phyloP scores from a whole-genome alignment of 2,329 filamentous ascomycete species.

The Hypomyces perniciosus region DNA sequence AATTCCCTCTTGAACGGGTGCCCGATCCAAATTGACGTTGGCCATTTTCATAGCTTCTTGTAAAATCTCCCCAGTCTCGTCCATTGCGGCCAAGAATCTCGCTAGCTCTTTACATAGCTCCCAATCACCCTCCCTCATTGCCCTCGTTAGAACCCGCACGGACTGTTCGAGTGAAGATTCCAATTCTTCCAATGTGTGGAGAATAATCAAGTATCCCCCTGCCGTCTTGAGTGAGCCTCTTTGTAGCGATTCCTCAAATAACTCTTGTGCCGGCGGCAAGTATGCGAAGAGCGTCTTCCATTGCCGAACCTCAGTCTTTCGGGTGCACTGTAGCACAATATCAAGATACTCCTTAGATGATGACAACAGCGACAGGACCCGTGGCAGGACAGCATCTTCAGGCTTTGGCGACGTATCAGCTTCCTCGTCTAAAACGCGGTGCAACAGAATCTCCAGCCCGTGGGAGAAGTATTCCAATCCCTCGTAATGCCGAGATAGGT shows the following conservation, averaged over 20 bases:
- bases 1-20: slow-evolving; percentile 20
- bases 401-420: slow-evolving; percentile 65
- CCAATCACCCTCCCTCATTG: slow-evolving; percentile 84
- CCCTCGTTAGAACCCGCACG: slow-evolving; percentile 72
- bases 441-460: slow-evolving; percentile 83
- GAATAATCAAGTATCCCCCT: slow-evolving; percentile 88
- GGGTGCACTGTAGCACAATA: slow-evolving; percentile 92
- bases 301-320: slow-evolving; percentile 91
- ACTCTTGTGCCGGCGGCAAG: slow-evolving; percentile 78
- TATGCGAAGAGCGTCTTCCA: slow-evolving; percentile 93
- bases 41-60: slow-evolving; percentile 63
- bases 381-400: slow-evolving; percentile 57
- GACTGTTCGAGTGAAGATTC: slow-evolving; percentile 68
- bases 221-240: slow-evolving; percentile 88
- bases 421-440: slow-evolving; percentile 90
- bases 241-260: slow-evolving; percentile 88
- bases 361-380: slow-evolving; percentile 58
- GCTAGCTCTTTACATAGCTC: slow-evolving; percentile 93
- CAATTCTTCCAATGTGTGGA: slow-evolving; percentile 75
- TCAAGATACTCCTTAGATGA: slow-evolving; percentile 84
- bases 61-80: slow-evolving; percentile 77
- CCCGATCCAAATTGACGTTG: slow-evolving; percentile 33
- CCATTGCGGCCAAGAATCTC: slow-evolving; percentile 88
- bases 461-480: slow-evolving; percentile 88
- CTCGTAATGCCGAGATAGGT: slow-evolving; percentile 78